Conservation (phyloP, 768 basidiomycete species). For the Porpolomopsis calyptriformis region DNA sequence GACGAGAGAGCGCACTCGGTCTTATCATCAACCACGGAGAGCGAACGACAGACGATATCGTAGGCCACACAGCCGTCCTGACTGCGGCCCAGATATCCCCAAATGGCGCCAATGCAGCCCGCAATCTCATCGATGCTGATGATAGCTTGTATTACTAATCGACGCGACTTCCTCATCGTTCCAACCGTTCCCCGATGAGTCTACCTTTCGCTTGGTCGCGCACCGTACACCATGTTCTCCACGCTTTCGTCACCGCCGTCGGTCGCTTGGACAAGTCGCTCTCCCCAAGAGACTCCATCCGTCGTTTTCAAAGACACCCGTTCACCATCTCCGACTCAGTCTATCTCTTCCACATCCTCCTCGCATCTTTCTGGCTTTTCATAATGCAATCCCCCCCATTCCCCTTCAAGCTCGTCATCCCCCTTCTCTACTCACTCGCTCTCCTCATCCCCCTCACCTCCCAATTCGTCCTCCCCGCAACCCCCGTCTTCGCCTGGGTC, state of each 20-base stretch:
- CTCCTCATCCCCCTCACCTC: constrained; percentile 78
- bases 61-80: constrained; percentile 31
- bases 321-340: constrained; percentile 48
- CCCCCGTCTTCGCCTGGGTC: constrained; percentile 78
- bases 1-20: constrained; percentile 35
- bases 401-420: constrained; percentile 69
- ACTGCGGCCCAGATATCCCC: constrained; percentile 33
- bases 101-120: constrained; percentile 31
- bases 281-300: constrained; percentile 56
- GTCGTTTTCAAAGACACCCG: constrained; percentile 44
- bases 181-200: too few species aligned
- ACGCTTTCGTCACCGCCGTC: constrained; percentile 51
- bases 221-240: constrained; percentile 12
- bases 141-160: too few species aligned
- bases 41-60: constrained; percentile 28
- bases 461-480: constrained; percentile 85
- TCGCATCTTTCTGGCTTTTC: constrained; percentile 59
- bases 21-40: constrained; percentile 36
- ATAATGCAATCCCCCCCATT: constrained; percentile 63
- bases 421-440: constrained; percentile 53
- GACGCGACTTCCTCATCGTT: too few species aligned
- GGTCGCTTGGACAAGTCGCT: constrained; percentile 67
- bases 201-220: too few species aligned
- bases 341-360: constrained; percentile 53
- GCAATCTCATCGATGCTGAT: constrained; percentile 40